Evolutionary conservation across 179 eudicot genomes (phyloP), one percentile per base, ranked within the genome.

Genomic region (Spinacia oleracea): DNA sequence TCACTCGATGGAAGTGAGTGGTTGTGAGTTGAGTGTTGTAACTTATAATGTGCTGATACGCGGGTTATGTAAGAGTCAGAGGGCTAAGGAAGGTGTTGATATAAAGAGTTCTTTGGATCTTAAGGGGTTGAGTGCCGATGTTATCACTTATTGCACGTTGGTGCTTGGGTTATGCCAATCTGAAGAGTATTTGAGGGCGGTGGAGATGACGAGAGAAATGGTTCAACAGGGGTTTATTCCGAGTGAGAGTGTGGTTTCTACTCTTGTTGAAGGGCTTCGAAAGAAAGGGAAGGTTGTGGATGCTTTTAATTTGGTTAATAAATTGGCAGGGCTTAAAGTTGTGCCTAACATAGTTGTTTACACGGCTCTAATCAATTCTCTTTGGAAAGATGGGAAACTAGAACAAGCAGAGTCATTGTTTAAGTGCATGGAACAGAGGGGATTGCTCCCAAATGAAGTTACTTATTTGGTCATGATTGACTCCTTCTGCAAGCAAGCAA

Each of bases 221-320:
- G 64, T 88, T 32, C 87, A 81, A 62, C 69, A 78, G 63, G 95
- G 95, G 46, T 82, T 90, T 78, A 77, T 79, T 78, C 98, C 97
- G 16, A 88, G 83, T 79, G 89, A 83, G 78, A 91, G 86, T 68
- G 93, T 89, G 74, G 77, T 89, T 62, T 90, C 93, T 1, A 79
- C 87, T 82, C 71, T 90, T 55, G 88, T 89, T 65, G 97, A 93
- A 68, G 97, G 95, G 78, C 71, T 93, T 79, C 87, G 95, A 85
- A 89, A 78, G 81, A 90, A 83, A 40, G 89, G 90, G 73, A 82
- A 80, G 82, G 60, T 81, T 70, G 64, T 31, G 31, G 88, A 83
- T 73, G 95, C 95, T 74, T 85, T 83, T 81, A 79, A 78, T 77
- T 82, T 92, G 85, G 83, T 92, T 68, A 74, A 81, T 73, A 83